Conservation (phyloP, 345 rosid species). For the Chamaenerion angustifolium region DNA sequence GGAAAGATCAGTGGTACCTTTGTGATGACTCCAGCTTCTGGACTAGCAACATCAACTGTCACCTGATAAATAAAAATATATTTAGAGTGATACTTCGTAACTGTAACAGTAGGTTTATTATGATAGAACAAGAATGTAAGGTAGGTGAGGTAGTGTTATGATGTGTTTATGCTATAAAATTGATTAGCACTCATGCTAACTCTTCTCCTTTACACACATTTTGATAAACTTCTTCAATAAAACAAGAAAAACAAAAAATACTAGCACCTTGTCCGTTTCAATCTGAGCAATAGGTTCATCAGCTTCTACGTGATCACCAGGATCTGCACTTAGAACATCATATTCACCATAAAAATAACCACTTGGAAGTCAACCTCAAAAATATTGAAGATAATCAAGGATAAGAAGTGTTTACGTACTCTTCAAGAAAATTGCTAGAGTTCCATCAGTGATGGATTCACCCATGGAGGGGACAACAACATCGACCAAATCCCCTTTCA, state of each 20-base stretch:
- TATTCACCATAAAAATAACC: neutral
- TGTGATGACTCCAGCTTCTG: slow-evolving; percentile 58
- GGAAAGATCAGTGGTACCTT: slow-evolving; percentile 5
- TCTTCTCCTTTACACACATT: no score
- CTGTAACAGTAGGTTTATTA: no score
- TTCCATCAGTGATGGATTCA: slow-evolving; percentile 82
- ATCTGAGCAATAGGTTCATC: slow-evolving; percentile 95
- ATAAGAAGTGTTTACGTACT: slow-evolving; percentile 23
- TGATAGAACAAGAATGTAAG: neutral
- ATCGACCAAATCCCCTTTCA: slow-evolving; percentile 46
- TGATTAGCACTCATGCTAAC: no score
- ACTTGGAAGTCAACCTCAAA: no score
- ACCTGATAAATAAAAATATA: slow-evolving; percentile 22
- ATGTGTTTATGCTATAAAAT: no score
- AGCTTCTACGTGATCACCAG: slow-evolving; percentile 79
- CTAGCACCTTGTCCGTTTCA: slow-evolving; percentile 85
- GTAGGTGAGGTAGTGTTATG: no score
- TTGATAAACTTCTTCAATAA: neutral
- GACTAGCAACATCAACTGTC: slow-evolving; percentile 78
- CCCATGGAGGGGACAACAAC: slow-evolving; percentile 84
- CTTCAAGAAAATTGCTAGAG: slow-evolving; percentile 54
- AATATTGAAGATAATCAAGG: neutral
- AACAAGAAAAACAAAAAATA: neutral
- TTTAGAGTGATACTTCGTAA: neutral
- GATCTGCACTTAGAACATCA: slow-evolving; percentile 30